phyloP scores from a whole-genome alignment of 2,329 filamentous ascomycete genomes.

The Penicillium crustosum region DNA sequence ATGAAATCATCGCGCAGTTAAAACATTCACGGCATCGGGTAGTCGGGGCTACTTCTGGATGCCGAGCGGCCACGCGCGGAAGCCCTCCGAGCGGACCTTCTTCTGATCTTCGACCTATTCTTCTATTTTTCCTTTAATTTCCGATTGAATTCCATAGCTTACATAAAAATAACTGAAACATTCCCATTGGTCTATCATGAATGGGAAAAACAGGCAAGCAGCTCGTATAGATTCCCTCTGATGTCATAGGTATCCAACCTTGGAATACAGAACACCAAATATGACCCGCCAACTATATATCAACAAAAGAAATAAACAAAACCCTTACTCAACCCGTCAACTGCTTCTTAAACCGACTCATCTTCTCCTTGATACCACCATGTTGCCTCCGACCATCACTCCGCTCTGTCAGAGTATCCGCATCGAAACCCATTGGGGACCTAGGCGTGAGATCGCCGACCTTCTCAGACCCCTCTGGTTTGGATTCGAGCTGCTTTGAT shows the following conservation, averaged over 20 bases:
- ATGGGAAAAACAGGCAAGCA: neutral
- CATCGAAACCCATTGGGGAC: neutral
- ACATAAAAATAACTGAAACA: neutral
- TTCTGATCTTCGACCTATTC: constrained; percentile 27
- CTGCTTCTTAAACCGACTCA: neutral
- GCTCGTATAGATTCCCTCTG: neutral
- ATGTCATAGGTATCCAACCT: neutral
- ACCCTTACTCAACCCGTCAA: neutral
- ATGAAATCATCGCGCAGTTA: constrained; percentile 7
- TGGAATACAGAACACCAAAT: neutral
- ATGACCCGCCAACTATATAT: neutral
- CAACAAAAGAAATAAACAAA: neutral
- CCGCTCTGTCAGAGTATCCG: neutral
- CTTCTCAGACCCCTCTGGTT: neutral
- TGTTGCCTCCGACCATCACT: neutral
- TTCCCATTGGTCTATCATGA: neutral
- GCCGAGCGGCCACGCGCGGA: constrained; percentile 2
- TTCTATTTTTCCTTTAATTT: neutral
- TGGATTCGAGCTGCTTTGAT: no score
- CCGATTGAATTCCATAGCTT: no score
- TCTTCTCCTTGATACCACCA: neutral
- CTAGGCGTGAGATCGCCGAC: neutral
- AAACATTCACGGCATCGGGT: constrained; percentile 9
- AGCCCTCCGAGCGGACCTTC: constrained; percentile 5
- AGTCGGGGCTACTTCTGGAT: constrained; percentile 15